Evolutionary conservation across 495 filamentous ascomycete genomes (phyloP).

Genomic region (Pseudomonodictys pantanalensis): DNA sequence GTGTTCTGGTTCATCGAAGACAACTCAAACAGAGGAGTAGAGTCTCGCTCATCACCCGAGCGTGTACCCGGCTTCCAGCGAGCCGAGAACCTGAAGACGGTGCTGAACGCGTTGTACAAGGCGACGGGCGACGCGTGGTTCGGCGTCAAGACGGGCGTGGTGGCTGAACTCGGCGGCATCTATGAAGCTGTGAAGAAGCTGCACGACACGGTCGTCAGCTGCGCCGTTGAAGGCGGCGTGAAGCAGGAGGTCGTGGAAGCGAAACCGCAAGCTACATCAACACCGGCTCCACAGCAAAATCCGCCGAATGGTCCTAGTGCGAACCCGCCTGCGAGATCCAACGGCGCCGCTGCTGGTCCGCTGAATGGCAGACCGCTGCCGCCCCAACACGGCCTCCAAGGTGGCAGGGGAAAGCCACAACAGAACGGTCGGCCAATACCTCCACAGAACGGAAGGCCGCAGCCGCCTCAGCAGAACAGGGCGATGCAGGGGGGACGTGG

Average conservation of each 20-base stretch:
- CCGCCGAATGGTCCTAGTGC: neutral
- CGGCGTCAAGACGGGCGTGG: conserved; percentile 36
- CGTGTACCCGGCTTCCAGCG: neutral
- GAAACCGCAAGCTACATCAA: neutral
- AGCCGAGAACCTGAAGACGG: conserved; percentile 18
- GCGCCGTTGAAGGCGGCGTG: neutral
- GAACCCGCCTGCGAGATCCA: no score
- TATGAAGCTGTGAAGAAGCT: conserved; percentile 31
- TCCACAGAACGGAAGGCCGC: no score
- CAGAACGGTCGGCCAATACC: no score
- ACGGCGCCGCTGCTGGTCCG: no score
- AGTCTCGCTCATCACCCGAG: conserved; percentile 14
- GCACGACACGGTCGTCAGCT: conserved; percentile 33
- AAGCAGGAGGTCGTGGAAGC: neutral
- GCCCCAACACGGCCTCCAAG: no score
- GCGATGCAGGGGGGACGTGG: neutral
- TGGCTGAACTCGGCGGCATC: conserved; percentile 34
- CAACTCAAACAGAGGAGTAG: neutral
- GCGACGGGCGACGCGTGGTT: conserved; percentile 35
- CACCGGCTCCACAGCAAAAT: neutral
- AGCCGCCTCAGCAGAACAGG: neutral
- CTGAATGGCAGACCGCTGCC: no score
- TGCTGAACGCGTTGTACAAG: conserved; percentile 30
- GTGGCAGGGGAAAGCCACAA: no score
- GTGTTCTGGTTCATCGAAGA: conserved; percentile 36